Evolutionary conservation across 768 basidiomycete species (phyloP), one percentile per base, ranked within the genome.

Genomic region (Nidula microcarpa): DNA sequence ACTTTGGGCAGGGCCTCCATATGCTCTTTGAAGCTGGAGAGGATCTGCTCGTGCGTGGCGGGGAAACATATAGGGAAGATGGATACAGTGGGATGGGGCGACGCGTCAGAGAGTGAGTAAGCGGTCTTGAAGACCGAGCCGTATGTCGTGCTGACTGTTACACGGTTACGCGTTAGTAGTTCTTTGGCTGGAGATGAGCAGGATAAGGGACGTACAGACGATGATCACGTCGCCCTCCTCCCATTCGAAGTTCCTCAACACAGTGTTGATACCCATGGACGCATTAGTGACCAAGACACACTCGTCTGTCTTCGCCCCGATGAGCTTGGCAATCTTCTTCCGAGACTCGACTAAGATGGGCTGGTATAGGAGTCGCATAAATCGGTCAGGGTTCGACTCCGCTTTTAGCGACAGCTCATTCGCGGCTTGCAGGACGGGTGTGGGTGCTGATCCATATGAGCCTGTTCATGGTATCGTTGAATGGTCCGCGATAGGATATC

Each of bases 231-330:
- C 91, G 0, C 79, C 83, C 47, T 79, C 63, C 36, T 78, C 71
- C 87, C 86, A 91, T 36, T 77, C 70, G 33, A 94, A 72, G 54
- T 90, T 90, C 46, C 77, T 69, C 33, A 90, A 63, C 48, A 93
- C 70, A 8, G 83, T 88, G 57, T 85, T 84, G 34, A 93, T 58
- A 2, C 81, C 87, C 56, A 80, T 75, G 0, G 84, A 84, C 0
- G 87, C 78, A 58, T 89, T 89, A 0, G 76, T 67, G 0, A 85
- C 78, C 7, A 83, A 66, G 16, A 86, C 81, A n/a, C 80, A 70
- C 60, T 87, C 86, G 44, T 85, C 78, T 13, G 59, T 61, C 0
- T 77, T 61, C 0, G 76, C 74, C 1, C 78, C 79, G 10, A 84
- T 74, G 13, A 87, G 68, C 35, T 77, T 57, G 0, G 85, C 82